Evolutionary conservation across 2,329 filamentous ascomycete genomes (phyloP), one percentile per base, ranked within the genome.

Genomic region (Aspergillus sp.): DNA sequence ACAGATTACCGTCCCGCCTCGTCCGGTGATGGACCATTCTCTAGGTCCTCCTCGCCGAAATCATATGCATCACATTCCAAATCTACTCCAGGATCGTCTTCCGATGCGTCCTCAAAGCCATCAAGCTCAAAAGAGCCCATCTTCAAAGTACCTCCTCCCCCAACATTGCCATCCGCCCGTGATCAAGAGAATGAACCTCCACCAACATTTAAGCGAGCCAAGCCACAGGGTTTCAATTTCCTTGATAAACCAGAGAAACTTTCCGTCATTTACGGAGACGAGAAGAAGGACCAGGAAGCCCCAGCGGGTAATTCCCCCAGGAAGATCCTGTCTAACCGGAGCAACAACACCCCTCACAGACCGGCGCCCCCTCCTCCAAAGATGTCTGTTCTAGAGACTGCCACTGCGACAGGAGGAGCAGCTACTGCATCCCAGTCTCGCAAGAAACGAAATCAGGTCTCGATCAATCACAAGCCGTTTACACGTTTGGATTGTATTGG

Each of bases 381-480:
- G 75, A 98, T 98, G 93, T 95, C 90, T 1, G 89, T 96, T 7
- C 79, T 97, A n/a, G 92, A 98, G 64, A 89, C 93, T 3, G 93
- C 92, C 2, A 97, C 93, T 1, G 86, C 89, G 2, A 88, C 87
- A 11, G 91, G 90, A 4, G 93, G 93, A 14, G 90, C 91, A 25
- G 87, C 90, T 4, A 88, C 90, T 0, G 87, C 91, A 3, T 84
- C 86, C 4, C 90, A 93, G 68, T 81, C 82, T 41, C 82, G 82
- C 73, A 92, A 90, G 74, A 91, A 91, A 69, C 86, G 91, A 47
- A 91, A 91, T 62, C 88, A 93, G 57, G 84, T 98, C 58, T 87
- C 88, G 47, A 87, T 99, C 60, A 99, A 99, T 70, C 91, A 91
- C 60, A 96, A 96, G 70, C 85, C 87, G 37, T 99, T 96, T 70